Base-by-base conservation (phyloP, 225 moss, liverwort and hornwort species). In the Lunularia cruciata region DNA sequence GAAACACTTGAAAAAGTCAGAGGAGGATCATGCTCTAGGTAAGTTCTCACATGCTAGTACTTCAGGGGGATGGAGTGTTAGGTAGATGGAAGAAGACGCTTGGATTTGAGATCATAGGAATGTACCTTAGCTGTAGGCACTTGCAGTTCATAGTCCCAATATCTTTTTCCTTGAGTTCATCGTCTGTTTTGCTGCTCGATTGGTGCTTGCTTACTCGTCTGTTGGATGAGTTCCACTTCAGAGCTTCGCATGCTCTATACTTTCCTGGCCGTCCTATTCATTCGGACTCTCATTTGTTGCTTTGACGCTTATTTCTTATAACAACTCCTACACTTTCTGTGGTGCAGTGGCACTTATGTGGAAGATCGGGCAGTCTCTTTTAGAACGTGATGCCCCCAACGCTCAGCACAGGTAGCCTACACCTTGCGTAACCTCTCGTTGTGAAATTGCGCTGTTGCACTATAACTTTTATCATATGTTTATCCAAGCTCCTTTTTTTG, bases 301-400 rank as follows among this genome's bases (percentile, higher is more conserved):
- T 7, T 18, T 2, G 16, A 33, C 19, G 32, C 19, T 19, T 3
- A 32, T 19, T 34, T 8, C 14, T 19, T 3, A 18, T 34, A 31
- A 57, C 23, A 51, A 3, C 18, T 28, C 33, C 6, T 48, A 40
- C 18, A 32, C 11, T 31, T 8, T 59, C 19, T 35, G 31, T 32
- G 39, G 3, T 67, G 65, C 79, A 86, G 95, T 95, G 61, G 46
- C 76, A 35, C 83, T 83, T 64, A 89, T 95, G 92, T 77, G 77
- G 70, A 86, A 86, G 70, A 51, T 83, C 64, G 95, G 95, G 42
- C 85, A 79, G 65, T 84, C 77, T 47, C 78, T 80, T 4, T 73
- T 95, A 81, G 83, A 83, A 63, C 83, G 72, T 30, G 87, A 92
- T 72, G 87, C 87, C 20, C 87, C 95, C 1, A 59, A 75, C 81